Conservation (phyloP, 805 yeast genomes). For the Zygoascus biomembranicola region DNA sequence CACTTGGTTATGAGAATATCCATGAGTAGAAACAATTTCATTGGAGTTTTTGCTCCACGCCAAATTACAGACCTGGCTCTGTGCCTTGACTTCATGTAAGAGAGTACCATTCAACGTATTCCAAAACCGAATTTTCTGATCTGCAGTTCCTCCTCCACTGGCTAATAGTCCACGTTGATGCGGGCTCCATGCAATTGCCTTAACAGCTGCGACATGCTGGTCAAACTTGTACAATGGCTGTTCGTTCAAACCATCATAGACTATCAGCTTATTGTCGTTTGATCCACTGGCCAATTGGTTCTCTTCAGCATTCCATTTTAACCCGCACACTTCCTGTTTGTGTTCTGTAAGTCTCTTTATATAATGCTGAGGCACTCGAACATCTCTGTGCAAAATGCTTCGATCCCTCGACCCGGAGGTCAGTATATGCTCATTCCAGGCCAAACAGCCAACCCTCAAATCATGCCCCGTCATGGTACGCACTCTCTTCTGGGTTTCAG, state of each 20-base stretch:
- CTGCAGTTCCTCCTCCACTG: constrained; percentile 96
- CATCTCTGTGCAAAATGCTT: constrained; percentile 82
- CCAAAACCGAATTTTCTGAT: constrained; percentile 85
- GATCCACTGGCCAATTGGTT: constrained; percentile 94
- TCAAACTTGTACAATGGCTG: constrained; percentile 65
- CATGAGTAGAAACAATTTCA: constrained; percentile 91
- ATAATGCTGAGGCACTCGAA: constrained; percentile 75
- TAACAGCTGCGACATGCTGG: constrained; percentile 92
- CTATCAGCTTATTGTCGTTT: constrained; percentile 76
- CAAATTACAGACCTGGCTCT: constrained; percentile 92
- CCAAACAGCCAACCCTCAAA: constrained; percentile 73
- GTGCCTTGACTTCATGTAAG: constrained; percentile 79
- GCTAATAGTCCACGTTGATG: constrained; percentile 92
- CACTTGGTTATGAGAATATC: constrained; percentile 83
- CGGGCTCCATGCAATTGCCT: constrained; percentile 96
- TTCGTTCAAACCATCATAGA: constrained; percentile 74
- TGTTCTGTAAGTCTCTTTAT: constrained; percentile 66
- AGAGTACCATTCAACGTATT: constrained; percentile 73
- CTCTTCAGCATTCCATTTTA: constrained; percentile 87
- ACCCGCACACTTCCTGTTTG: constrained; percentile 92
- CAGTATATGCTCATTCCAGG: constrained; percentile 90
- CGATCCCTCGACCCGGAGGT: constrained; percentile 85
- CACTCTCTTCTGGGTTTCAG: constrained; percentile 63
- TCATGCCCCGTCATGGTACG: constrained; percentile 90
- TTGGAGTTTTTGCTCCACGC: constrained; percentile 89